Conservation (phyloP, 257 asterid genomes). For the Voacanga thouarsii region DNA sequence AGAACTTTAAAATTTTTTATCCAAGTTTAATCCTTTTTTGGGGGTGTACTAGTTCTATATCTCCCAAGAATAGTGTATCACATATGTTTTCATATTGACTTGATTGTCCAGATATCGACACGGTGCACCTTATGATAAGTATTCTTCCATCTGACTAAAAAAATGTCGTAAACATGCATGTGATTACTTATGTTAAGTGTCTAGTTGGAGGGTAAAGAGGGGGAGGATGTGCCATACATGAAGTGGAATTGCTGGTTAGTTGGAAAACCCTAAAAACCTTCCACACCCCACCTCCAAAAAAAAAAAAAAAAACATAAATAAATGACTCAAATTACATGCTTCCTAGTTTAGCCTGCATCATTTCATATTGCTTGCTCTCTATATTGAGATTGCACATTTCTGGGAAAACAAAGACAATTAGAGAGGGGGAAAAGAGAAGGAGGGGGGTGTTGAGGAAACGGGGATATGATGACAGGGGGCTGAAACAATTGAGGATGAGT, state of each 20-base stretch:
- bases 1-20: not conserved
- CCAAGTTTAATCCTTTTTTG: not conserved
- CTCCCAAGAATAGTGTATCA: not conserved
- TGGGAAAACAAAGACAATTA: not conserved
- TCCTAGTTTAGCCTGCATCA: not conserved
- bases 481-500: not conserved
- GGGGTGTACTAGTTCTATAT: not conserved
- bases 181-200: not conserved
- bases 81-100: not conserved
- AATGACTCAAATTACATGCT: too few species aligned
- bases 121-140: not conserved
- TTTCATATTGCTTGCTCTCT: not conserved
- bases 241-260: not conserved
- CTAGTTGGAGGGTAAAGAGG: not conserved
- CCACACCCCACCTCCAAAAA: not conserved
- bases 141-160: not conserved
- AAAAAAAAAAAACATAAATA: not conserved
- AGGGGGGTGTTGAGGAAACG: too few species aligned
- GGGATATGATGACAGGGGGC: not conserved
- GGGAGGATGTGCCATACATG: too few species aligned
- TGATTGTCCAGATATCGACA: not conserved
- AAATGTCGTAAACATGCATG: not conserved
- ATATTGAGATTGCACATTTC: too few species aligned
- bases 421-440: not conserved
- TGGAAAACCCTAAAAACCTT: too few species aligned